phyloP scores from a whole-genome alignment of 1,284 basidiomycete genomes.

The Leucoagaricus sp. region DNA sequence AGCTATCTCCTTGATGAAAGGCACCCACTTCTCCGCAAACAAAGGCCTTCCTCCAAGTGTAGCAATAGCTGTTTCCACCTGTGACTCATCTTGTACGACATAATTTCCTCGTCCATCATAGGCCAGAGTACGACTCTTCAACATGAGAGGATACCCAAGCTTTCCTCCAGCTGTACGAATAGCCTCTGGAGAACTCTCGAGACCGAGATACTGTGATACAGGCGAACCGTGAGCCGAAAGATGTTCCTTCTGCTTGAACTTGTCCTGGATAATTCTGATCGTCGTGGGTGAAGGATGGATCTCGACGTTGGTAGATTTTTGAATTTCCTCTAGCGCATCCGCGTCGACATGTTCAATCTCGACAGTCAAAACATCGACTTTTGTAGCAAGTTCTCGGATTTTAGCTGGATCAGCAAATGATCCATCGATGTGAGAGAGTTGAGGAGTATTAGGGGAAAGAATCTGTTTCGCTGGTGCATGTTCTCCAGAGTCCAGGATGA shows the following conservation, averaged over 20 bases:
- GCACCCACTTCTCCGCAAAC: conserved; percentile 95
- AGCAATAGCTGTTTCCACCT: conserved; percentile 66
- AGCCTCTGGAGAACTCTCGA: conserved; percentile 59
- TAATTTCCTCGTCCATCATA: conserved; percentile 98
- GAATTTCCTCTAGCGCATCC: conserved; percentile 70
- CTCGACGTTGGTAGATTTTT: conserved; percentile 46
- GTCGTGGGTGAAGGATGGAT: conserved; percentile 89
- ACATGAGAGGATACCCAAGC: conserved; percentile 91
- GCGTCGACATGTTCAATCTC: conserved; percentile 98
- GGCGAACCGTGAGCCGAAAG: conserved; percentile 63
- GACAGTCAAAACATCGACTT: conserved; percentile 90
- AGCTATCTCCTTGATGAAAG: conserved; percentile 89
- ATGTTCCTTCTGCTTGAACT: conserved; percentile 88
- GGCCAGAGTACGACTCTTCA: conserved; percentile 93
- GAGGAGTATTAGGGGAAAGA: conserved; percentile 50
- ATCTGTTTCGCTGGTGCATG: conserved; percentile 92
- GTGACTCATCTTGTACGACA: conserved; percentile 60
- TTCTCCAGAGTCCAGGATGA: conserved; percentile 85
- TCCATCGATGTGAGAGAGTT: conserved; percentile 80
- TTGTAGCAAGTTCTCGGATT: conserved; percentile 79
- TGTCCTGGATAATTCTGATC: conserved; percentile 94
- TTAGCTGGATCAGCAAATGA: conserved; percentile 83
- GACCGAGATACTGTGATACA: conserved; percentile 71
- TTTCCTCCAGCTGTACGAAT: conserved; percentile 52
- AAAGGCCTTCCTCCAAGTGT: conserved; percentile 68